phyloP scores from a whole-genome alignment of 192 early-diverging fungal genomes.

The Spizellomyces sp. region DNA sequence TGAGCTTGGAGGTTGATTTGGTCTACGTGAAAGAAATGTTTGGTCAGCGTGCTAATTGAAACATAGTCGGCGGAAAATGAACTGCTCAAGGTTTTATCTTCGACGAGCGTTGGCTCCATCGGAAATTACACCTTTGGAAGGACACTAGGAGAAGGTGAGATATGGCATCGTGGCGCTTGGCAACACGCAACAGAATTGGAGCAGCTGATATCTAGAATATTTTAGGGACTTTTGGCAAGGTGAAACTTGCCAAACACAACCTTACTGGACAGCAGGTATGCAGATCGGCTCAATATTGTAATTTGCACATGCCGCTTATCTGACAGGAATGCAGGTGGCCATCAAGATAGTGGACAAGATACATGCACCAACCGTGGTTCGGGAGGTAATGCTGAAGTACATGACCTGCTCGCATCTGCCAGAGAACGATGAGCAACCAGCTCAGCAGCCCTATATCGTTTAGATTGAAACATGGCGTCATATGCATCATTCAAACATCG shows the following conservation, averaged over 20 bases:
- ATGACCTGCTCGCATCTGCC: too few relatives aligned
- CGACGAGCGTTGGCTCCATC: conserved; percentile 22
- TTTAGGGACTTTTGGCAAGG: conserved; percentile 53
- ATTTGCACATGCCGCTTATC: background rate
- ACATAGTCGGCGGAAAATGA: conserved; percentile 16
- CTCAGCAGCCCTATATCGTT: background rate
- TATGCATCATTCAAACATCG: conserved; percentile 78
- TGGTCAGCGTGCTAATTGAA: too few relatives aligned
- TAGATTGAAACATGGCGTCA: conserved; percentile 70
- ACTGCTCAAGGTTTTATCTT: conserved; percentile 36
- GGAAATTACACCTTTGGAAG: conserved; percentile 48
- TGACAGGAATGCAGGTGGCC: conserved; percentile 37
- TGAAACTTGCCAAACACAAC: conserved; percentile 49
- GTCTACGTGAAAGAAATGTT: too few relatives aligned
- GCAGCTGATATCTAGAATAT: background rate
- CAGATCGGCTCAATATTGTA: background rate
- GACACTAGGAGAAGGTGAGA: conserved; percentile 52
- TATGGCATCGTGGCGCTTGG: background rate
- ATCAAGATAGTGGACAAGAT: conserved; percentile 62
- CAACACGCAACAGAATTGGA: too few relatives aligned
- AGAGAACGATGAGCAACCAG: too few relatives aligned
- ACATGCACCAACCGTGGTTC: conserved; percentile 44
- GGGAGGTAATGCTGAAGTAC: conserved; percentile 36
- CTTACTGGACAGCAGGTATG: conserved; percentile 49
- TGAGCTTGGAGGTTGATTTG: too few relatives aligned